These are phyloP conservation scores for Colletotrichum falcatum DNA, from an alignment of 2,329 filamentous ascomycete species.

Conservation along the genomic window DNA sequence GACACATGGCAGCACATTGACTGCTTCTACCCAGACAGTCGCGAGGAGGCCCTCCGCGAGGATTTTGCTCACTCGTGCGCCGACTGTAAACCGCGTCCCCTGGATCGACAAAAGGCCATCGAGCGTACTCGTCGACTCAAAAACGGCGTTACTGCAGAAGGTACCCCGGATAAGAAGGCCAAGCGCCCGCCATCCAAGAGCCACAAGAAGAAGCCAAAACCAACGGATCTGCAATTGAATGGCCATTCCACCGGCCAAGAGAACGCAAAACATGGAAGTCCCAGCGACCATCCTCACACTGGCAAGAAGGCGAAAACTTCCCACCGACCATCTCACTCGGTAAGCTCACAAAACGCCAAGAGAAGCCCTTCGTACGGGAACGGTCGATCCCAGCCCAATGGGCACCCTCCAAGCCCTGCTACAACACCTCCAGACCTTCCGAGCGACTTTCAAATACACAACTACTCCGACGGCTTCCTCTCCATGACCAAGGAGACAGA, in stretches of 20 bases:
- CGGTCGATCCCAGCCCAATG: conserved; percentile 66
- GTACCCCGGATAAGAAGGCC: conserved; percentile 74
- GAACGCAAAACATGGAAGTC: conserved; percentile 59
- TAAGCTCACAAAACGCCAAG: conserved; percentile 75
- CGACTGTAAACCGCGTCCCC: conserved; percentile 83
- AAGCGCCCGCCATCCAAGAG: conserved; percentile 83
- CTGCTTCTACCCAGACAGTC: conserved; percentile 88
- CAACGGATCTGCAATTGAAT: conserved; percentile 74
- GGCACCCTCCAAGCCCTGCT: conserved; percentile 78
- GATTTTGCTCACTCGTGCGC: conserved; percentile 86
- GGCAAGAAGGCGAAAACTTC: conserved; percentile 85
- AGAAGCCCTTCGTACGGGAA: conserved; percentile 75
- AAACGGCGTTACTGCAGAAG: conserved; percentile 57
- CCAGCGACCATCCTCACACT: conserved; percentile 64
- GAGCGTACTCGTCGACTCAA: conserved; percentile 75
- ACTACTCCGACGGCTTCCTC: conserved; percentile 81
- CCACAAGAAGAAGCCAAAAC: conserved; percentile 90
- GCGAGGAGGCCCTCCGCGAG: conserved; percentile 76
- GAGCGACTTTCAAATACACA: conserved; percentile 72
- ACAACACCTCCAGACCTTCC: conserved; percentile 77
- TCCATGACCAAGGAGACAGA: conserved; percentile 76
- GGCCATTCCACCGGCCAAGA: conserved; percentile 73
- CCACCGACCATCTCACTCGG: conserved; percentile 82
- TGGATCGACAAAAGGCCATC: conserved; percentile 81
- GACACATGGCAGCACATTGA: conserved; percentile 99